Evolutionary conservation across 2,329 filamentous ascomycete genomes (phyloP).

Genomic region (Davidsoniella eucalypti): DNA sequence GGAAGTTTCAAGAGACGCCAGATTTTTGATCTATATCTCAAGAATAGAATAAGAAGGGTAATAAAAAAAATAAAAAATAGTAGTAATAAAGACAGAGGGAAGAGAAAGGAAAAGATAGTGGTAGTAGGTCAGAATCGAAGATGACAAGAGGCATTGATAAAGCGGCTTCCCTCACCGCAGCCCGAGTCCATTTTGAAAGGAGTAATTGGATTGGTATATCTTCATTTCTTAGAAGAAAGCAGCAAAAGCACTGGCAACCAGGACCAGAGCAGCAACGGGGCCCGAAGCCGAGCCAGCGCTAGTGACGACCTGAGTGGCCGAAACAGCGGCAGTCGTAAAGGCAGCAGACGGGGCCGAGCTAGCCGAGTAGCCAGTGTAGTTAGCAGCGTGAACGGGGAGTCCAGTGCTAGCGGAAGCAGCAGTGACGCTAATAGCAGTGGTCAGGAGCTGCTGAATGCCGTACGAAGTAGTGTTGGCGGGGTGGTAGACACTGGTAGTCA

Average conservation of each 20-base stretch:
- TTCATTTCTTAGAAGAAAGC: conserved; percentile 11
- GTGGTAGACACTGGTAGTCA: conserved; percentile 9
- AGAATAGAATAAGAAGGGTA: neutral
- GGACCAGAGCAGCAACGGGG: conserved; percentile 9
- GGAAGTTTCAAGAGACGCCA: no score
- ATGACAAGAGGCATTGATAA: neutral
- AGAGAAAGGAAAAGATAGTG: neutral
- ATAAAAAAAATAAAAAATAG: conserved; percentile 2
- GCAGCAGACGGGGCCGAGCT: neutral
- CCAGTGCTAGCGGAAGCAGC: conserved; percentile 4
- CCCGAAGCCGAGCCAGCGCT: conserved; percentile 7
- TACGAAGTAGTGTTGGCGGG: conserved; percentile 6
- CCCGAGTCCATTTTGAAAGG: neutral
- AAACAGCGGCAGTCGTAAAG: neutral
- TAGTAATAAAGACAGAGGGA: conserved; percentile 2
- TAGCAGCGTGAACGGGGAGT: conserved; percentile 1
- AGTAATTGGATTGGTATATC: neutral
- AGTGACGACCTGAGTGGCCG: conserved; percentile 2
- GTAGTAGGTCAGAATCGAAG: neutral
- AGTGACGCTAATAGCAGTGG: conserved; percentile 4
- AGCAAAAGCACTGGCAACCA: conserved; percentile 13
- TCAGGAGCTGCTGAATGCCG: neutral
- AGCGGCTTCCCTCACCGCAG: neutral
- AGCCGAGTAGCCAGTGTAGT: conserved; percentile 9
- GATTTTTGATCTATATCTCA: neutral